Evolutionary conservation across 805 yeast genomes (phyloP), one percentile per base, ranked within the genome.

Genomic region (Candida ulmi): DNA sequence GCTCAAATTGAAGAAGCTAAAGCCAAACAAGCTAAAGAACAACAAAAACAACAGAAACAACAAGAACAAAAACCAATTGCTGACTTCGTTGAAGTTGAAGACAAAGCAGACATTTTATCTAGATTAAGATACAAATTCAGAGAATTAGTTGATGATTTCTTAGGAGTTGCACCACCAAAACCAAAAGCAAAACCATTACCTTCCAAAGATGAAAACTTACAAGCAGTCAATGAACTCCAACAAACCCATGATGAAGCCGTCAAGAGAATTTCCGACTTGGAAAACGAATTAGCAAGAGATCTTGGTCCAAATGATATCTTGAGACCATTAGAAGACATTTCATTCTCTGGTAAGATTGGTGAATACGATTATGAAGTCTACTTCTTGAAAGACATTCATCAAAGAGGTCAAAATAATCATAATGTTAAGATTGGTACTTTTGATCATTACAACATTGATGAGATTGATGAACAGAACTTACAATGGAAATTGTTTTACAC

Each of bases 341-440:
- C 82, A 56, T 65, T 80, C 13, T 53, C 58, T 33, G 61, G 64
- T 24, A 65, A 64, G n/a, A 54, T 79, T 23, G 90, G 90, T 7
- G 93, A 78, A 25, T 87, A 85, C 60, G 74, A 68, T 33, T 88
- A 87, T 58, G 76, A 71, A 49, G 58, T 83, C 21, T 80, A 83
- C 37, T 70, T 78, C 47, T 64, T 70, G 19, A 82, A 76, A 16
- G 60, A 74, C 6, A 63, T 83, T 9, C 65, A 66, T 38, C 95
- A 87, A 57, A 72, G 63, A 41, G 70, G 71, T 16, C 63, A 65
- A 38, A 72, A 72, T 7, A 74, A 74, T 8, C 67, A 69, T 23
- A 52, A 65, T 30, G 69, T 74, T 0, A 60, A 64, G 24, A 71
- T 86, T 37, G 95, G 95, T 2, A 49, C 44, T 2, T 64, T 53